phyloP scores from a whole-genome alignment of 179 eudicot genomes.

The Amaranthus tricolor region DNA sequence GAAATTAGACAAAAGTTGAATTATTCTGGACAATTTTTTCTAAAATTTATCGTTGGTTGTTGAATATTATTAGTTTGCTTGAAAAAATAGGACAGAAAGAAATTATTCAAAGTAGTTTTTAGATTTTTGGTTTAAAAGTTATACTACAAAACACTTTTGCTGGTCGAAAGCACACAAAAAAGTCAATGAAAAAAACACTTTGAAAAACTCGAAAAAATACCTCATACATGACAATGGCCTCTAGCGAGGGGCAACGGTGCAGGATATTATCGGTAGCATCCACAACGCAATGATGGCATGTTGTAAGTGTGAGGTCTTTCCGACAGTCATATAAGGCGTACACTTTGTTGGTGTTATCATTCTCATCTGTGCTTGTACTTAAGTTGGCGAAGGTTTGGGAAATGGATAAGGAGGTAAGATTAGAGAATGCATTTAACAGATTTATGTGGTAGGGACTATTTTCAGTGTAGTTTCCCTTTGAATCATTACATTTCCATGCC shows the following conservation, averaged over 20 bases:
- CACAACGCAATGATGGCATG: conserved; percentile 8
- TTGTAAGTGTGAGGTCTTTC: neutral
- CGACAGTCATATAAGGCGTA: conserved; percentile 13
- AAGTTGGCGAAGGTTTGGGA: neutral
- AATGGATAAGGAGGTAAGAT: conserved; percentile 10
- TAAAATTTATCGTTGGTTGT: too few relatives aligned
- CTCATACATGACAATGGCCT: conserved; percentile 11
- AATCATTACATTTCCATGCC: neutral
- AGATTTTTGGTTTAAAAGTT: too few relatives aligned
- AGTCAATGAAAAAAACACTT: neutral
- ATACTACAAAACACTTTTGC: too few relatives aligned
- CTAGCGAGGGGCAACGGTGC: conserved; percentile 2
- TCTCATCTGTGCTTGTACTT: neutral
- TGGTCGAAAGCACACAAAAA: too few relatives aligned
- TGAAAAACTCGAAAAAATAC: neutral
- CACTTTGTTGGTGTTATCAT: neutral
- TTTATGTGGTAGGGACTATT: conserved; percentile 6
- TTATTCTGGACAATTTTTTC: too few relatives aligned
- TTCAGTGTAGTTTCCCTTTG: conserved; percentile 1
- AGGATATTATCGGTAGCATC: neutral
- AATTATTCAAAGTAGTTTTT: too few relatives aligned
- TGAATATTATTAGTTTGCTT: too few relatives aligned
- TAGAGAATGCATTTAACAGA: conserved; percentile 2
- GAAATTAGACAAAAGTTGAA: too few relatives aligned
- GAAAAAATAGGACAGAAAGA: too few relatives aligned